Evolutionary conservation across 192 early-diverging fungal genomes (phyloP).

Genomic region (Podila minutissima): DNA sequence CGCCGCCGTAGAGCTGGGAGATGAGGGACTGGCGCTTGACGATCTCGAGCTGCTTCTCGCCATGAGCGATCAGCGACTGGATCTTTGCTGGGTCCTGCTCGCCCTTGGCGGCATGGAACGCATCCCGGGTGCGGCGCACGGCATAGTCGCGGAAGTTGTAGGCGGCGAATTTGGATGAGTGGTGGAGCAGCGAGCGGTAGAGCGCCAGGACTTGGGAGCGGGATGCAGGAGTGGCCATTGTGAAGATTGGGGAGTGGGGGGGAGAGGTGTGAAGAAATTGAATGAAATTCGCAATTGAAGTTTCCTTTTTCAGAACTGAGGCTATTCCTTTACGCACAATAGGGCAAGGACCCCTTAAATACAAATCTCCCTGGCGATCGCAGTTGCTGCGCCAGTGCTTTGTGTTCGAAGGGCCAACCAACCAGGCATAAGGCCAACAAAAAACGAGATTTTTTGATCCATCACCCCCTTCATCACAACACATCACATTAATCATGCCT

Average conservation of each 20-base stretch:
- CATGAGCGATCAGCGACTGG: constrained; percentile 63
- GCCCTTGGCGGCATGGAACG: constrained; percentile 71
- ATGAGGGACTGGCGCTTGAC: constrained; percentile 81
- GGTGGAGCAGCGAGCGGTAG: constrained; percentile 80
- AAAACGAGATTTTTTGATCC: neutral
- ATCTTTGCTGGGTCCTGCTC: constrained; percentile 68
- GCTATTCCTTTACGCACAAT: too few species aligned
- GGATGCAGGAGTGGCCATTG: constrained; percentile 43
- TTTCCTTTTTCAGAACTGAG: neutral
- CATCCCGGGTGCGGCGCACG: constrained; percentile 80
- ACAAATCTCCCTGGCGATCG: too few species aligned
- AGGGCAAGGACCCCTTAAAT: too few species aligned
- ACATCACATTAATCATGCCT: constrained; percentile 36
- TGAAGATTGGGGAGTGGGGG: constrained; percentile 1
- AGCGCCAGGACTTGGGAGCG: constrained; percentile 74
- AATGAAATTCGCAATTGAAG: neutral
- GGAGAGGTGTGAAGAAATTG: neutral
- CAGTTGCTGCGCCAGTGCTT: too few species aligned
- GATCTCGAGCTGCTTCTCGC: constrained; percentile 73
- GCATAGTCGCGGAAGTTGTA: constrained; percentile 95
- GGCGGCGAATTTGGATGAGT: constrained; percentile 75
- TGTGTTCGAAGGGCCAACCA: too few species aligned
- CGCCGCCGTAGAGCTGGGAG: constrained; percentile 76
- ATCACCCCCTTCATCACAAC: constrained; percentile 10
- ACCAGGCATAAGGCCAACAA: neutral